phyloP scores from a whole-genome alignment of 257 asterid genomes.

The Gentiana dahurica region DNA sequence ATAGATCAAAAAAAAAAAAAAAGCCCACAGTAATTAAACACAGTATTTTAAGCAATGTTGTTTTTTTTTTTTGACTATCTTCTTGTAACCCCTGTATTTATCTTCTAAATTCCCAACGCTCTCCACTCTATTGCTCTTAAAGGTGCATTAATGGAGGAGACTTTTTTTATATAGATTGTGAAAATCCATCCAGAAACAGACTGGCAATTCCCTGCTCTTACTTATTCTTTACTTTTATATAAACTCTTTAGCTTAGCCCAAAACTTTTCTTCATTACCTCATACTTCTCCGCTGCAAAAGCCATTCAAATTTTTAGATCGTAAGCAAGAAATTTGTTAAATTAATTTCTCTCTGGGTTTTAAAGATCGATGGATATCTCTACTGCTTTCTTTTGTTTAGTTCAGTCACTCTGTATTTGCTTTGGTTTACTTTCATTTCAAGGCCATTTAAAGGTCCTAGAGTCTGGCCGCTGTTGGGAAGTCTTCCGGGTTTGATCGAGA shows the following conservation, averaged over 20 bases:
- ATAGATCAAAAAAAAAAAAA: too few species aligned
- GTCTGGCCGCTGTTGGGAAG: conserved; percentile 89
- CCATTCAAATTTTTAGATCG: too few species aligned
- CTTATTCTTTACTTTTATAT: conserved; percentile 31
- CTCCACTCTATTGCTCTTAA: conserved; percentile 5
- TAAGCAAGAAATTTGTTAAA: neutral
- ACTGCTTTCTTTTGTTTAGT: conserved; percentile 54
- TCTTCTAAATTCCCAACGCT: conserved; percentile 27
- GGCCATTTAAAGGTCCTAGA: conserved; percentile 74
- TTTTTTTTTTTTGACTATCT: conserved; percentile 8
- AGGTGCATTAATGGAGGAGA: conserved; percentile 56
- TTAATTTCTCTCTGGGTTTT: neutral
- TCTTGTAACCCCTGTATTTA: neutral
- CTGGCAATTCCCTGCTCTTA: conserved; percentile 52
- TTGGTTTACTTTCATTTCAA: conserved; percentile 84
- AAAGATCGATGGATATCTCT: conserved; percentile 40
- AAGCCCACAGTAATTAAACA: too few species aligned
- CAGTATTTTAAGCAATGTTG: neutral
- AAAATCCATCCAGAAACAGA: conserved; percentile 55
- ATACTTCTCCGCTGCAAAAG: conserved; percentile 1
- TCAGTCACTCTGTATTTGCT: conserved; percentile 58
- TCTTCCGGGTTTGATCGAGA: conserved; percentile 76
- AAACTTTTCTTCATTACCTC: conserved; percentile 15
- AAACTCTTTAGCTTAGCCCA: conserved; percentile 16
- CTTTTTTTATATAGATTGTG: conserved; percentile 32